Conservation (phyloP, 495 filamentous ascomycete species). For the Penicillium desertorum region DNA sequence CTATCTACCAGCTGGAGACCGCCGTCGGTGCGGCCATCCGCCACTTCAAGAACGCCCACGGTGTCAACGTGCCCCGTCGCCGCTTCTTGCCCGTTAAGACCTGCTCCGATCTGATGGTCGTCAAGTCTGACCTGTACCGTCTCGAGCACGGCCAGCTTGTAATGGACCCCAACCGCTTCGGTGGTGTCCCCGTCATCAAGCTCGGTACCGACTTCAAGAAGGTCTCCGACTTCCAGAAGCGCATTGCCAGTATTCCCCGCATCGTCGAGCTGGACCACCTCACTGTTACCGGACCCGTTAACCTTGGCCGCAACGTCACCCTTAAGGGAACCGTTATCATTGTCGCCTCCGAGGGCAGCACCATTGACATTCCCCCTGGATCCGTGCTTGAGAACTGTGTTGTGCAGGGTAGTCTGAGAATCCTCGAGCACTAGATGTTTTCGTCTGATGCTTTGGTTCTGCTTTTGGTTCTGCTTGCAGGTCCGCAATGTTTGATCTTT, state of each 20-base stretch:
- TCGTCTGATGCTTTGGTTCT: constrained; percentile 7
- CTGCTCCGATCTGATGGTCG: constrained; percentile 98
- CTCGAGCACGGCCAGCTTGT: constrained; percentile 97
- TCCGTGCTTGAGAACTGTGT: constrained; percentile 98
- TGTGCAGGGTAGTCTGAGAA: constrained; percentile 93
- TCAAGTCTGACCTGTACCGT: constrained; percentile 99
- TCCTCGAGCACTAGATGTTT: constrained; percentile 77
- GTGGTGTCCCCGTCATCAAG: constrained; percentile 98
- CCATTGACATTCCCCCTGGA: constrained; percentile 95
- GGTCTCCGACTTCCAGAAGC: constrained; percentile 99
- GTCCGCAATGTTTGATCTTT: background rate
- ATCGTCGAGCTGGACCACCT: constrained; percentile 98
- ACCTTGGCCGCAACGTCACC: constrained; percentile 89
- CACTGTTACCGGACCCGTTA: constrained; percentile 95
- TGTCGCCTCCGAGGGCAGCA: constrained; percentile 94
- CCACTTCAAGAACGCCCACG: constrained; percentile 97
- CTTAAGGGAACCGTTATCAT: constrained; percentile 99
- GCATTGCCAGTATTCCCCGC: constrained; percentile 92
- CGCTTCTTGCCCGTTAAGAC: constrained; percentile 99
- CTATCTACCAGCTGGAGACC: constrained; percentile 97
- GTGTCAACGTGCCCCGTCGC: constrained; percentile 96
- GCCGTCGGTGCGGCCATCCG: constrained; percentile 98
- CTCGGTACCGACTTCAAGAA: constrained; percentile 99
- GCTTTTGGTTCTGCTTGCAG: no score
- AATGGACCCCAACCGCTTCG: constrained; percentile 94